A percentile compares a stretch with the other conserved stretches of the same genome.
These are phyloP conservation scores for Mycosphaerella sp. DNA, from an alignment of 2,329 filamentous ascomycete species.

Conservation along the genomic window DNA sequence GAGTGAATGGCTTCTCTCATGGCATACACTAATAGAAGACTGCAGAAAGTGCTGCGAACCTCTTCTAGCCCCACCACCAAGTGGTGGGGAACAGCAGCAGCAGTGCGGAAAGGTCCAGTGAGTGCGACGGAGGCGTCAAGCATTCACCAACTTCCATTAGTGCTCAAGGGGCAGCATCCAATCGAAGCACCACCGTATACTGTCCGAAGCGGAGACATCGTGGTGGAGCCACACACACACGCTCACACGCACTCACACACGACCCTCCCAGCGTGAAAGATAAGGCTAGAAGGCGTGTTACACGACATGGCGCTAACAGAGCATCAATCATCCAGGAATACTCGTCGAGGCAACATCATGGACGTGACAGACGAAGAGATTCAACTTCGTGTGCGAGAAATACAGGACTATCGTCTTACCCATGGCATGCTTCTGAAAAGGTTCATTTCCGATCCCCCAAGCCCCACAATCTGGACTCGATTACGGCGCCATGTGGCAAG, in stretches of 20 bases:
- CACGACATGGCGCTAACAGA: constrained; percentile 1
- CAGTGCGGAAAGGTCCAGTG: neutral
- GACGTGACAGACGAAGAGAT: constrained; percentile 7
- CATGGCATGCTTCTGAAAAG: constrained; percentile 38
- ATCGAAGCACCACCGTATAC: neutral
- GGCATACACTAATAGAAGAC: constrained; percentile 1
- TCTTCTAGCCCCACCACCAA: neutral
- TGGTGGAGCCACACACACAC: neutral
- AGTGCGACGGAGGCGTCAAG: constrained; percentile 16
- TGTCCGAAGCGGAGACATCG: neutral
- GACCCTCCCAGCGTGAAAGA: neutral
- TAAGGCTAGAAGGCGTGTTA: neutral
- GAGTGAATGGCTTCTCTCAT: neutral
- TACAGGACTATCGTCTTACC: constrained; percentile 40
- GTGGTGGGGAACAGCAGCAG: neutral
- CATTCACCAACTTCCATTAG: constrained; percentile 14
- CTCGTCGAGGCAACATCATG: neutral
- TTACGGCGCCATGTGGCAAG: neutral
- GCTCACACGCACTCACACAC: too few species aligned
- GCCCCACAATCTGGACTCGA: neutral
- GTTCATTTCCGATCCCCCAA: neutral
- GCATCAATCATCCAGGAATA: neutral
- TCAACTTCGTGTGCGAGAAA: constrained; percentile 27
- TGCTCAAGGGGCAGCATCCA: constrained; percentile 8
- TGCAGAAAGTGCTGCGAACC: constrained; percentile 2